Evolutionary conservation across 208 protist species (phyloP), one percentile per base, ranked within the genome.

Genomic region (Crithidia bombi): DNA sequence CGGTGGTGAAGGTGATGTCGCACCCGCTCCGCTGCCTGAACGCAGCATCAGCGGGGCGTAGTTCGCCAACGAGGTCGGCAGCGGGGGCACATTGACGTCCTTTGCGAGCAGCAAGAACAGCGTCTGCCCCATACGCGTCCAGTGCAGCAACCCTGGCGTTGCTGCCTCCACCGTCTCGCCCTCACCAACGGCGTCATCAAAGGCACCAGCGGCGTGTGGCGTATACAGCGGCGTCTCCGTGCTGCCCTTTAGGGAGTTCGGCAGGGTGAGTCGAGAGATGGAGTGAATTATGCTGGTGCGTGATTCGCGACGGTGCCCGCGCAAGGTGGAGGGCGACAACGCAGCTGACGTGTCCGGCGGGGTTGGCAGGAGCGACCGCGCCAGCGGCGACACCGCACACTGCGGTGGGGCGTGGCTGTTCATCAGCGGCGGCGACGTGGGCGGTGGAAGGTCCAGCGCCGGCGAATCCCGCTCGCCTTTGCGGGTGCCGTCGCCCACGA

Each of bases 21-120:
- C 30, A 56, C 23, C 14, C 30, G 23, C 21, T 51, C 17, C 9
- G 11, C 21, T 21, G 52, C 51, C 51, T 15, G 23, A 3, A 3
- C 39, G 33, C 25, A 51, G 7, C 51, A 35, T 36, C 26, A 71
- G 10, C 26, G 71, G 47, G 7, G 33, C 25, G 57, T 77, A 77
- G 30, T 51, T n/a, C 30, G 49, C 56, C 39, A 77, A 28, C 43
- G 56, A 49, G 6, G 14, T n/a, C 38, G 46, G 9, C n/a, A 77
- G 64, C 46, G 47, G 41, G 3, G 64, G 64, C 26, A 77, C 64
- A 10, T 2, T 26, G 38, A 77, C 14, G 15, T 61, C 63, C n/a
- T 56, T 59, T 0, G 71, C 54, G 17, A 77, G 36, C 9, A 64
- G 25, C 0, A 46, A n/a, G 28, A 54, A 77, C 33, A 1, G 11